These are phyloP conservation scores for Calonectria naviculata DNA, from an alignment of 2,329 filamentous ascomycete genomes.

Conservation along the genomic window DNA sequence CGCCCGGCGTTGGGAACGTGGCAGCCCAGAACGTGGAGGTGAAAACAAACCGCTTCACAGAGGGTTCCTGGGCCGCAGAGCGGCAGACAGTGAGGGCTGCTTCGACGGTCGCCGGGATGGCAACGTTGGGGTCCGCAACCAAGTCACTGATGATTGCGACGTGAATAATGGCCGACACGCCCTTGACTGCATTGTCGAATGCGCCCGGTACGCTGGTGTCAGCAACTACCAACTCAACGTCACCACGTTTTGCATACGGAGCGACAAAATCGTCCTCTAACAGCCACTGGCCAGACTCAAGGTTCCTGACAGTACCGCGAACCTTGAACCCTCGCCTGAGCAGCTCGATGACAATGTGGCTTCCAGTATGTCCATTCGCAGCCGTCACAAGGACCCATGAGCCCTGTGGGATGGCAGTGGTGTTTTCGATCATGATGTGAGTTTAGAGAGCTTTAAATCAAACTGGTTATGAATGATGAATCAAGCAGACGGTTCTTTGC, in stretches of 20 bases:
- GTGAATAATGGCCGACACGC: conserved; percentile 32
- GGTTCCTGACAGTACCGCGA: conserved; percentile 29
- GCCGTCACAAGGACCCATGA: conserved; percentile 37
- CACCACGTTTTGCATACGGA: conserved; percentile 11
- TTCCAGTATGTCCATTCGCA: conserved; percentile 33
- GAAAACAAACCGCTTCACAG: conserved; percentile 32
- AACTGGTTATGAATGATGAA: background rate
- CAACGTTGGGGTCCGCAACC: conserved; percentile 28
- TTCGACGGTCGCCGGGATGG: conserved; percentile 25
- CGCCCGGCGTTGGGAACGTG: conserved; percentile 20
- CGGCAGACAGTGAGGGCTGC: conserved; percentile 25
- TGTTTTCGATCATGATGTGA: background rate
- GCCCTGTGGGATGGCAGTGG: conserved; percentile 28
- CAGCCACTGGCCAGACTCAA: conserved; percentile 31
- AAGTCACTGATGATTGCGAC: conserved; percentile 26
- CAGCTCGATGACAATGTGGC: conserved; percentile 33
- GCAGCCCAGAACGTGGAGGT: conserved; percentile 30
- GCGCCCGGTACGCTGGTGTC: conserved; percentile 26
- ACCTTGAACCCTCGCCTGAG: conserved; percentile 34
- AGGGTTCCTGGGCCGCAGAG: conserved; percentile 28
- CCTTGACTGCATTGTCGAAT: conserved; percentile 33
- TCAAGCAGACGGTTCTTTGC: background rate
- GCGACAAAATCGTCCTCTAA: conserved; percentile 23
- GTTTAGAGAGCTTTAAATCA: background rate
- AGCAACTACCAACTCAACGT: conserved; percentile 30